Percentiles rank a stretch among this genome's conserved stretches.
Evolutionary conservation across 352 stramenopile species (phyloP).

Genomic region (Plasmopara halstedii): DNA sequence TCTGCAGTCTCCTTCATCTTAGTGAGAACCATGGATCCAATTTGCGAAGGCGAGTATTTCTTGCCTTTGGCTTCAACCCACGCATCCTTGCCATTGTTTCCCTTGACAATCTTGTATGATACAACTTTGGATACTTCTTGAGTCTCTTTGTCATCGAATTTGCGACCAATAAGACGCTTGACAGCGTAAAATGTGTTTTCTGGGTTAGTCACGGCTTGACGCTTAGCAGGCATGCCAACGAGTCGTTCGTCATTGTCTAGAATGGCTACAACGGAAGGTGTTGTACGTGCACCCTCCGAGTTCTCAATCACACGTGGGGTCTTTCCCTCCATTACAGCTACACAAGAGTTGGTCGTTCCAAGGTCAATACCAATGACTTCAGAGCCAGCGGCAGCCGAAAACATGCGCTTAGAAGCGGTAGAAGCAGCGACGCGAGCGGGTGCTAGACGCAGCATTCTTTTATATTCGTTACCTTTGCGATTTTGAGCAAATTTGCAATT

Average conservation of each 20-base stretch:
- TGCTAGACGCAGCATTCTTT: constrained; percentile 20
- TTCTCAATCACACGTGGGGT: constrained; percentile 97
- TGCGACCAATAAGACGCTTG: constrained; percentile 96
- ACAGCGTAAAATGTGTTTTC: constrained; percentile 97
- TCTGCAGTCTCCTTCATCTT: constrained; percentile 95
- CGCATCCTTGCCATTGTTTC: constrained; percentile 88
- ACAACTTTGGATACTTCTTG: constrained; percentile 92
- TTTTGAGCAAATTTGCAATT: constrained; percentile 28
- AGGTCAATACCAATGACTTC: constrained; percentile 96
- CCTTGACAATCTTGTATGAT: constrained; percentile 96
- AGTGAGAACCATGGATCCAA: constrained; percentile 94
- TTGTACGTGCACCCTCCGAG: constrained; percentile 94
- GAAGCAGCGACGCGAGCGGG: constrained; percentile 12
- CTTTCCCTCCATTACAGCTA: constrained; percentile 56
- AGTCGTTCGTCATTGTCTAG: constrained; percentile 89
- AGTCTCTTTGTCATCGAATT: constrained; percentile 91
- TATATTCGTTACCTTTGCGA: constrained; percentile 6
- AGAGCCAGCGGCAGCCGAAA: constrained; percentile 36
- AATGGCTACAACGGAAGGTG: constrained; percentile 95
- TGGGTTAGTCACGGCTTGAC: constrained; percentile 97
- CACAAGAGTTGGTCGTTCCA: constrained; percentile 96
- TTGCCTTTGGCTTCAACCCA: constrained; percentile 90
- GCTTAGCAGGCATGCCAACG: constrained; percentile 92
- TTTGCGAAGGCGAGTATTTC: constrained; percentile 95
- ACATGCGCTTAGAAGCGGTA: constrained; percentile 32